Evolutionary conservation across 179 eudicot species (phyloP).

Genomic region (Corrigiola litoralis): DNA sequence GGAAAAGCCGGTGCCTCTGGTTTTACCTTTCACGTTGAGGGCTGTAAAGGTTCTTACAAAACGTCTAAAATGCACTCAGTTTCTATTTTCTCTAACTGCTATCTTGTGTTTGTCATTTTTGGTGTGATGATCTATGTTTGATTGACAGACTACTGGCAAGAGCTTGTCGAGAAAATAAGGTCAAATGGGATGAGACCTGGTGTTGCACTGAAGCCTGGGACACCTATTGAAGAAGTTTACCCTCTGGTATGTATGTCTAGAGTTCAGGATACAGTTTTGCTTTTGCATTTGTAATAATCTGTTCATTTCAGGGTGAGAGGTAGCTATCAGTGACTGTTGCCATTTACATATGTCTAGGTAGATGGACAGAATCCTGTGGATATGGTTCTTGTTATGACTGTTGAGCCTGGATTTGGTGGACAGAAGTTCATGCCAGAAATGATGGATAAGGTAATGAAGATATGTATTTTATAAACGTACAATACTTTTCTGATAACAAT

Average conservation of each 20-base stretch:
- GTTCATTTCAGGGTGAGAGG: not conserved
- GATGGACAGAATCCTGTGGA: slow-evolving; percentile 83
- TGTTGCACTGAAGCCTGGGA: slow-evolving; percentile 86
- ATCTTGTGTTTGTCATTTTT: not conserved
- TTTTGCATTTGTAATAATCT: not conserved
- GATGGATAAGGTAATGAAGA: slow-evolving; percentile 78
- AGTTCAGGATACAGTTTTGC: not conserved
- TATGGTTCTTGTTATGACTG: slow-evolving; percentile 96
- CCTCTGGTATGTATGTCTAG: slow-evolving; percentile 54
- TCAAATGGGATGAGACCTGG: slow-evolving; percentile 86
- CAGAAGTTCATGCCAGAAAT: slow-evolving; percentile 96
- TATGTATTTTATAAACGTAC: not conserved
- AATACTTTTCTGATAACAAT: not conserved
- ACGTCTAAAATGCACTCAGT: not conserved
- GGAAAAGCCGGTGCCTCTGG: slow-evolving; percentile 99
- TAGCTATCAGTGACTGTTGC: not conserved
- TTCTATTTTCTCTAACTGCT: slow-evolving; percentile 1
- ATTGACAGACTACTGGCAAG: slow-evolving; percentile 82
- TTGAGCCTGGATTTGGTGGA: slow-evolving; percentile 99
- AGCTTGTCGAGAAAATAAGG: slow-evolving; percentile 64
- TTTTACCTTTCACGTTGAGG: slow-evolving; percentile 96
- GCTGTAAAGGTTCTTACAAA: slow-evolving; percentile 59
- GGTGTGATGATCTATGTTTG: slow-evolving; percentile 11
- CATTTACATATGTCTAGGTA: slow-evolving; percentile 34
- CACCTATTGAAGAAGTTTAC: slow-evolving; percentile 85